Base-by-base conservation (phyloP, 2,329 filamentous ascomycete genomes). In the Scedosporium aurantiacum region DNA sequence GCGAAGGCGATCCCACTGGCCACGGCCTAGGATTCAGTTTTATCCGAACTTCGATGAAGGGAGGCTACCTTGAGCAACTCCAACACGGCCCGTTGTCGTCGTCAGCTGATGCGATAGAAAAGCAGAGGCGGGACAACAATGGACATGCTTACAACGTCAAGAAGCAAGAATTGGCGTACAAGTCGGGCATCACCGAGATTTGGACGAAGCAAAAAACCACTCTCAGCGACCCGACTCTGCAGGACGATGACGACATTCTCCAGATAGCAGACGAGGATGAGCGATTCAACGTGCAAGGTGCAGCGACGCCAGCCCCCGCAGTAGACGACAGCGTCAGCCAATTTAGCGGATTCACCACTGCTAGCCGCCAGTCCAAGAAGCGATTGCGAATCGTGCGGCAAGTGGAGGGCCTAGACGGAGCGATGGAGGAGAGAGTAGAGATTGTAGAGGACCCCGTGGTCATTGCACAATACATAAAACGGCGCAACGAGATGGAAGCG, bases 71-170 rank as follows among this genome's bases (percentile, higher is more conserved):
- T 73, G 90, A 92, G 70, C 88, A 91, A 21, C 83, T 95, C 27
- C 83, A 84, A 62, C 37, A 60, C 21, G 84, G 84, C 2, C 83
- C 84, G 2, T 74, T 83, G 45, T 82, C 84, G 6, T 86, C 84
- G 2, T 85, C 84, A 8, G 91, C 91, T 21, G 91, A 96, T 72
- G 92, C 90, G 69, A 90, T 92, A 64, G 89, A 91, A 68, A 89
- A 92, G 64, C 90, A 92, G 71, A 85, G 94, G 65, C 90, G 92
- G 70, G 89, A 89, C 16, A 93, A 94, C 65, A 91, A 91, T 61
- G 94, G 94, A 0, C 94, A 99, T 74, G 92, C 90, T 67, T 99
- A 99, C 77, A 99, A 99, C 65, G 94, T 99, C 63, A 94, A 93
- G 70, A 87, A 90, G 66, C 94, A 99, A 72, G 91, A 97, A 69